Evolutionary conservation across 2,329 filamentous ascomycete genomes (phyloP).

Genomic region (Colletotrichum musicola): DNA sequence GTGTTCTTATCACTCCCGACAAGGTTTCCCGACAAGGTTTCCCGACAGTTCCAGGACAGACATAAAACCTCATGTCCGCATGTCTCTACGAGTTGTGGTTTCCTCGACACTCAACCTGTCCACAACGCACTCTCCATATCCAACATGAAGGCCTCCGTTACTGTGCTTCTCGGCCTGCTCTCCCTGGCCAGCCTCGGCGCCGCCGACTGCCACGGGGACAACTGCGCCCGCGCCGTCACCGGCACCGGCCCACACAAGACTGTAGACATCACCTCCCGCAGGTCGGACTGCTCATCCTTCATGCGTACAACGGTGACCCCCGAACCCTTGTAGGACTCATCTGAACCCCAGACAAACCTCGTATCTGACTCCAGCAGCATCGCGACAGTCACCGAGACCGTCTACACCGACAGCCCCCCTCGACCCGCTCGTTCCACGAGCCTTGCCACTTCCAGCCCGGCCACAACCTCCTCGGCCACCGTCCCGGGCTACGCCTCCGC

Average conservation of each 20-base stretch:
- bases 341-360: no score
- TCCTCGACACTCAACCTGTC: not conserved
- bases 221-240: constrained; percentile 34
- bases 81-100: not conserved
- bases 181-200: constrained; percentile 50
- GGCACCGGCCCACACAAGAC: constrained; percentile 19
- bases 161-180: constrained; percentile 46
- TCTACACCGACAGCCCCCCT: constrained; percentile 8
- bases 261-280: not conserved
- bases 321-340: not conserved
- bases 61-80: no score
- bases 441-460: not conserved
- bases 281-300: constrained; percentile 25
- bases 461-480: constrained; percentile 43
- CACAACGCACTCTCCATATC: constrained; percentile 6
- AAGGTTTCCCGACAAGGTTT: no score
- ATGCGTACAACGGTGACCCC: constrained; percentile 23
- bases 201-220: constrained; percentile 40
- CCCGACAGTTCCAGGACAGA: no score
- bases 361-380: not conserved
- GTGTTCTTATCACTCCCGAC: no score
- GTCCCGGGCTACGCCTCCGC: constrained; percentile 56
- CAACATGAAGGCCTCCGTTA: constrained; percentile 52
- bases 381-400: not conserved
- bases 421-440: not conserved